Base-by-base conservation (phyloP, 495 filamentous ascomycete genomes). In the Cudoniella acicularis region DNA sequence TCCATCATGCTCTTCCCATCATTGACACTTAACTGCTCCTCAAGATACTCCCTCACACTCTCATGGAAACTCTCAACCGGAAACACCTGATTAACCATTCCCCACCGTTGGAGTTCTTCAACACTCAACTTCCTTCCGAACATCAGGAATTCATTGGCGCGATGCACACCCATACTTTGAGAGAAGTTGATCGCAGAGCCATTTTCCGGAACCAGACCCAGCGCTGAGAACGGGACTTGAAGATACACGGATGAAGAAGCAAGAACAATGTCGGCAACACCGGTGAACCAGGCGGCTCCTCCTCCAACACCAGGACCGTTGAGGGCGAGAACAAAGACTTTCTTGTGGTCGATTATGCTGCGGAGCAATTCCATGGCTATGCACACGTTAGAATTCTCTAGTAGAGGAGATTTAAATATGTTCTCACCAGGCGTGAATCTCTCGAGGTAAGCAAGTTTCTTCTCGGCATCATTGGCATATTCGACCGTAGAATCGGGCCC, bases 1-100 rank as follows among this genome's bases (percentile, higher is more conserved):
- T 67, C 65, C 55, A 64, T 64, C 65, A 67, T 64, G 36, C 60
- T 63, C 57, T 67, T 67, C 23, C 61, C 65, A 67, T 64, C 62
- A 52, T 64, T 62, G 23, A 60, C 52, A 1, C 20, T 54, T 16
- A 67, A 25, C 48, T 64, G 61, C 22, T 60, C 55, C 16, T 62
- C 30, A 22, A 67, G 53, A 49, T 54, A 67, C 30, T 50, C 25
- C 16, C n/a, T 60, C 24, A 67, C 65, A 45, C 41, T 10, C 2
- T 45, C 50, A 0, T 64, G 62, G 36, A 67, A 67, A 0, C 47
- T 52, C 9, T 61, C 57, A 1, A 10, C 48, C 0, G 54, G 54
- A 42, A 67, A 67, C 1, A 67, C 36, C 10, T 40, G 49, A 52
- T 67, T 67, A 17, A 67, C 65, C 25, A 67, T 59, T 0, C 65